Base-by-base conservation (phyloP, 805 yeast genomes). In the Ogataea nakhonphanomensis region DNA sequence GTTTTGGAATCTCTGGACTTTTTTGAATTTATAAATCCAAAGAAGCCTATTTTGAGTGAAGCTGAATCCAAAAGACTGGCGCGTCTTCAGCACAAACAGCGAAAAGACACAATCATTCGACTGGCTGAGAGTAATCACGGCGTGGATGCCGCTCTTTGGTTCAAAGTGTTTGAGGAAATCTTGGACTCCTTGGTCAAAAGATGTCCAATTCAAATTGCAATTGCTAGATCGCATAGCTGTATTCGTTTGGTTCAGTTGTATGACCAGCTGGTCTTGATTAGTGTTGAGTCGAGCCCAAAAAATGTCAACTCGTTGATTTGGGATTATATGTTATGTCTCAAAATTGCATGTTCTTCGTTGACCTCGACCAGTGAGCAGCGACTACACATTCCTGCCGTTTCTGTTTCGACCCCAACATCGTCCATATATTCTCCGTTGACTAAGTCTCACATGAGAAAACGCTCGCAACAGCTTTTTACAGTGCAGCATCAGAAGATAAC, bases 61-160 rank as follows among this genome's bases (percentile, higher is more conserved):
- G 90, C 96, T 1, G 99, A 95, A 60, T 70, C 83, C 33, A 75
- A 79, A 13, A 66, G 97, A 27, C 64, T 90, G 11, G 55, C 79
- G 1, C 84, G 84, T 51, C 62, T 93, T 25, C 76, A 69, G 46
- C 61, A 60, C 37, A 76, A 64, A 51, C 74, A 74, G 43, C 75
- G 81, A 49, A 79, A 76, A 45, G 85, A 84, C 20, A 72, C 87
- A 2, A 62, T 95, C n/a, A 68, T 84, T 0, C 74, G 79, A 35
- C 66, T 93, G 6, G 96, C 96, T 0, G 96, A 87, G 49, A 84
- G 95, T 2, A 95, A 84, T 43, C 85, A 90, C 55, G 97, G 98
- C 1, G 90, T 93, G 8, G 99, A 93, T 64, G 81, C 95, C 1
- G 95, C 98, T 0, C 66, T 93, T n/a, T 93, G 99, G 99, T 83